Conservation (phyloP, 768 basidiomycete species). For the Lactifluus volemus region DNA sequence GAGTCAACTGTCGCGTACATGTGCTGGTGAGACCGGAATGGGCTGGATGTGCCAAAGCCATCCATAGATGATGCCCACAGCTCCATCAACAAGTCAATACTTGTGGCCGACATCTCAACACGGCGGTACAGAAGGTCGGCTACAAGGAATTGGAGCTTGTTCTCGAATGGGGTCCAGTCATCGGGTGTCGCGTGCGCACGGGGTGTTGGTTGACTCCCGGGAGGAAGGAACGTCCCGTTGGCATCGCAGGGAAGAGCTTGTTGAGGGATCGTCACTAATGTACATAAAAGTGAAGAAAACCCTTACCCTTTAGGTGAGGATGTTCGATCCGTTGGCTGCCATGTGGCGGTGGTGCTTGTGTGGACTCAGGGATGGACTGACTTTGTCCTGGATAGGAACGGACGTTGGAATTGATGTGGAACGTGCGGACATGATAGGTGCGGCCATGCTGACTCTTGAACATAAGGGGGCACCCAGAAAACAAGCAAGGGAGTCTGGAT, state of each 20-base stretch:
- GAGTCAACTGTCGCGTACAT: neutral
- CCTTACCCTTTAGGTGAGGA: neutral
- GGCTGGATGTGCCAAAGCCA: neutral
- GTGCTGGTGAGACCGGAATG: neutral
- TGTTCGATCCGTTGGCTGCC: neutral
- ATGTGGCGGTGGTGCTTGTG: too few relatives aligned
- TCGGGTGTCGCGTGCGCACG: neutral
- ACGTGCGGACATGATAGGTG: neutral
- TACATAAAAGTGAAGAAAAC: neutral
- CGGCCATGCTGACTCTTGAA: neutral
- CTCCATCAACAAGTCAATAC: neutral
- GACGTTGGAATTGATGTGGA: neutral
- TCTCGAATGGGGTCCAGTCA: slow-evolving; percentile 21
- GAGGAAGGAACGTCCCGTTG: neutral
- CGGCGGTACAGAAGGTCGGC: slow-evolving; percentile 21
- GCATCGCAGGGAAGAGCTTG: slow-evolving; percentile 2
- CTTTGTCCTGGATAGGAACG: too few relatives aligned
- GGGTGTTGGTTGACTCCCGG: neutral
- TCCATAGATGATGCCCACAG: neutral
- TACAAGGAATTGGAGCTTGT: slow-evolving; percentile 19
- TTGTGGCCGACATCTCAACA: neutral
- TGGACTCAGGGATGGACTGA: too few relatives aligned
- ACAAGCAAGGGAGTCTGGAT: too few relatives aligned
- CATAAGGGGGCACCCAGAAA: neutral
- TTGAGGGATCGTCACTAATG: too few relatives aligned